Base-by-base conservation (phyloP, 2,329 filamentous ascomycete genomes). In the Leptoxyphium fumago region DNA sequence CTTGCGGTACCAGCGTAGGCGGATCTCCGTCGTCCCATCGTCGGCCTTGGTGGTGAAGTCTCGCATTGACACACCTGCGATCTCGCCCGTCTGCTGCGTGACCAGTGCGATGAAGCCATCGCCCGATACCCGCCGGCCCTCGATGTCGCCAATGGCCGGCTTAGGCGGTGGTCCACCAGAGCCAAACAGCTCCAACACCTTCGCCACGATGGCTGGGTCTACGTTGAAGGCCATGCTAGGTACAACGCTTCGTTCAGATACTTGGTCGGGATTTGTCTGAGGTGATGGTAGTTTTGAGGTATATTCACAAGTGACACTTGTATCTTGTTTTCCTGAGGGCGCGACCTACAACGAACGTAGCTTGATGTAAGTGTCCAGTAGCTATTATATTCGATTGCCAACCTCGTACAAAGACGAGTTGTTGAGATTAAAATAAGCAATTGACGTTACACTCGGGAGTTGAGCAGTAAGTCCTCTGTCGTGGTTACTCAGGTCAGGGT, bases 1-100 rank as follows among this genome's bases (percentile, higher is more conserved):
- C 28, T 50, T 50, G 7, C 43, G 47, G 49, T 50, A 52, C 48
- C 48, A 50, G 42, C 51, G 50, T n/a, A 50, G 44, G 17, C 46
- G 43, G 38, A 55, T 42, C 15, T 49, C 28, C 44, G 50, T 45
- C 3, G 4, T 36, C 44, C 51, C 50, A 40, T 50, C 48, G 15
- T 42, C 15, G 42, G 46, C 39, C 18, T 45, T 47, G 32, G 44
- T 42, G 43, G 42, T 38, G 44, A 50, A 45, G 46, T 51, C 48
- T 36, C 48, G 46, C 29, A 42, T 44, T n/a, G 45, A 42, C 40
- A 53, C 45, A 38, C 44, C 44, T 9, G 45, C 42, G 14, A 45
- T 30, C 10, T 42, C 28, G 10, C 47, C 43, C 11, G 38, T n/a
- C 5, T 39, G 42, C 14, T 38, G 21, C 34, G 41, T 39, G 17